A percentile compares a stretch with the other conserved stretches of the same genome.
phyloP scores from a whole-genome alignment of 495 filamentous ascomycete species.

The Lasiosphaeria miniovina region DNA sequence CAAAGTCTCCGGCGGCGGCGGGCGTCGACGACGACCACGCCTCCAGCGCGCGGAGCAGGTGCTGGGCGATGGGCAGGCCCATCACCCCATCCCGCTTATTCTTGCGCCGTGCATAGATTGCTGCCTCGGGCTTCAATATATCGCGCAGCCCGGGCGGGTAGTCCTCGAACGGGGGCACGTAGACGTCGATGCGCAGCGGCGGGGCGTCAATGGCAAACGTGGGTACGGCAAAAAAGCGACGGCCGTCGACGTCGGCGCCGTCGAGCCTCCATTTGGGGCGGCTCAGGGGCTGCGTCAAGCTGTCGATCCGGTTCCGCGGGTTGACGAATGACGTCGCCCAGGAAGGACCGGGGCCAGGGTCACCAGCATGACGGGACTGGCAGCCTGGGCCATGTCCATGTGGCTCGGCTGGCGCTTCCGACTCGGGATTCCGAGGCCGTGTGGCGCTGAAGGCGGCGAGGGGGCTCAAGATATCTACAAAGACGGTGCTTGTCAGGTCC shows the following conservation, averaged over 20 bases:
- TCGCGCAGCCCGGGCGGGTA: conserved; percentile 26
- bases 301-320: conserved; percentile 37
- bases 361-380: background rate
- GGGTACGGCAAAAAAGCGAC: conserved; percentile 9
- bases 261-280: conserved; percentile 27
- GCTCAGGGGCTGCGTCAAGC: conserved; percentile 41
- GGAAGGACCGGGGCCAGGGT: background rate
- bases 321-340: conserved; percentile 35
- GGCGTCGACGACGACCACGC: conserved; percentile 23
- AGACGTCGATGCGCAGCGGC: conserved; percentile 42
- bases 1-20: conserved; percentile 15
- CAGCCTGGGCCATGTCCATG: background rate
- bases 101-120: conserved; percentile 20
- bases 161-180: conserved; percentile 33
- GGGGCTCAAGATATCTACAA: conserved; percentile 24
- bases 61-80: conserved; percentile 28
- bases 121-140: conserved; percentile 30
- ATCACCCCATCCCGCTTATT: conserved; percentile 13
- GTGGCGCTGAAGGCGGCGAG: conserved; percentile 20
- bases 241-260: conserved; percentile 9
- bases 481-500: conserved; percentile 26
- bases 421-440: background rate
- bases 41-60: conserved; percentile 34
- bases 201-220: conserved; percentile 21
- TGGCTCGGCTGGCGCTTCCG: background rate